Evolutionary conservation across 2,329 filamentous ascomycete genomes (phyloP).

Genomic region (Thelonectria discophora): DNA sequence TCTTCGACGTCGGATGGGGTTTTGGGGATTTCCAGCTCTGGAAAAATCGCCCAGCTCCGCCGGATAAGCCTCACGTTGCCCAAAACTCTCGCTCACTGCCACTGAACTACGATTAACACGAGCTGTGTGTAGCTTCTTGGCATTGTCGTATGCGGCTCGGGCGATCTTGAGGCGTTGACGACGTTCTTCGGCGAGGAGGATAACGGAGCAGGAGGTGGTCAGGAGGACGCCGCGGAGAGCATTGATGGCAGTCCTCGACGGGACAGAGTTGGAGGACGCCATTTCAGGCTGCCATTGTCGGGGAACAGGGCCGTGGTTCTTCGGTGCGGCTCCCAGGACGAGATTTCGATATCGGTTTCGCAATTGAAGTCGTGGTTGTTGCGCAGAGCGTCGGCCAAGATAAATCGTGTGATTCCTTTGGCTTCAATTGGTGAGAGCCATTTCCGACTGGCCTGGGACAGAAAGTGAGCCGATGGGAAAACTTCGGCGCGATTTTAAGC

Average conservation of each 20-base stretch:
- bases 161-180: constrained; percentile 63
- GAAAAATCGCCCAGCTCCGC: constrained; percentile 40
- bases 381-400: constrained; percentile 33
- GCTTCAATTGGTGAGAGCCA: constrained; percentile 21
- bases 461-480: constrained; percentile 20
- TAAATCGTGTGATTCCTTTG: constrained; percentile 39
- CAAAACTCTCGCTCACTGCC: constrained; percentile 40
- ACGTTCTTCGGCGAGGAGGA: constrained; percentile 64
- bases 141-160: constrained; percentile 61
- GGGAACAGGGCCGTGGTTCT: constrained; percentile 20
- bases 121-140: constrained; percentile 57
- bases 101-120: constrained; percentile 44
- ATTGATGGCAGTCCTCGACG: constrained; percentile 64
- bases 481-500: constrained; percentile 2
- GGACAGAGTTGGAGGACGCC: constrained; percentile 58
- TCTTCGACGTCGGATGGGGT: constrained; percentile 43
- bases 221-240: constrained; percentile 64
- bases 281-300: constrained; percentile 50
- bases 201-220: constrained; percentile 66
- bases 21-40: constrained; percentile 31
- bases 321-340: constrained; percentile 1
- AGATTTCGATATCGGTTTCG: constrained; percentile 7
- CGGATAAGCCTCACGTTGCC: constrained; percentile 36
- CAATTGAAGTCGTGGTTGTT: constrained; percentile 35
- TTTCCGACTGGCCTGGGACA: constrained; percentile 1